These are phyloP conservation scores for Aspergillus texensis DNA, from an alignment of 2,329 filamentous ascomycete species.

Conservation along the genomic window DNA sequence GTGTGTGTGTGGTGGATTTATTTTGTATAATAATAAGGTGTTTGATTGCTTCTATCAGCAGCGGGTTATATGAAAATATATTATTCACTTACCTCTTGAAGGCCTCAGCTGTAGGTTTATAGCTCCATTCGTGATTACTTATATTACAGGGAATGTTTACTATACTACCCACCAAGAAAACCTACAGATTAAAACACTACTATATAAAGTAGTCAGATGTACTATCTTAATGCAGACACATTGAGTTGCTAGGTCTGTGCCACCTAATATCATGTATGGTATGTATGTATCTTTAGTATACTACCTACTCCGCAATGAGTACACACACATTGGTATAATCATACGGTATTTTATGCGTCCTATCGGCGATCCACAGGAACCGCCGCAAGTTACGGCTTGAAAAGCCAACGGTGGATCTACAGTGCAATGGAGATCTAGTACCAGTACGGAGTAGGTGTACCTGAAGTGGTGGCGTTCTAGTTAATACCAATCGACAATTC, in stretches of 20 bases:
- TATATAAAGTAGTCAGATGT: not conserved
- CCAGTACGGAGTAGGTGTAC: not conserved
- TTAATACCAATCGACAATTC: constrained; percentile 6
- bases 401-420: not conserved
- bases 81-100: too few species aligned
- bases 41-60: not conserved
- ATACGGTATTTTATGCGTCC: not conserved
- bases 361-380: not conserved
- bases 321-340: not conserved
- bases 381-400: not conserved
- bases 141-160: not conserved
- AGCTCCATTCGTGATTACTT: not conserved
- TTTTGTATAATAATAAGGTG: not conserved
- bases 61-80: not conserved
- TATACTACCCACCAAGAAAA: not conserved
- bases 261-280: not conserved
- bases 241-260: not conserved
- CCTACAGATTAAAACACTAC: not conserved
- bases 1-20: not conserved
- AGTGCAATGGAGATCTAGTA: not conserved
- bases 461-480: constrained; percentile 4
- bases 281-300: too few species aligned
- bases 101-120: not conserved
- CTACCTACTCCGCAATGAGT: too few species aligned
- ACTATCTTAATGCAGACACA: not conserved